These are phyloP conservation scores for Orbilia brochopaga DNA, from an alignment of 2,329 filamentous ascomycete species.

Conservation along the genomic window DNA sequence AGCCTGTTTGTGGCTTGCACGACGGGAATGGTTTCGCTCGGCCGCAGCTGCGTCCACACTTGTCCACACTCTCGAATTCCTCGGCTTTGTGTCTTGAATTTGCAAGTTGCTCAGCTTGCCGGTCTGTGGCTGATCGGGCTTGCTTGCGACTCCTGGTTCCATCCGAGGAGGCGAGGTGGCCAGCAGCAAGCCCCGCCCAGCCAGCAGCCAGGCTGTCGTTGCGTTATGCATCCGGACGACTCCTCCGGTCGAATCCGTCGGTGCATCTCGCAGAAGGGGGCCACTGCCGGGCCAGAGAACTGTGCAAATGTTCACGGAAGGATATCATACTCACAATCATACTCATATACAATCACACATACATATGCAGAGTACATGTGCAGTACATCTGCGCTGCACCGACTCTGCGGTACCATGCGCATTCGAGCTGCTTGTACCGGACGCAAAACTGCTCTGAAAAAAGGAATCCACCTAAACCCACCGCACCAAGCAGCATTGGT, in stretches of 20 bases:
- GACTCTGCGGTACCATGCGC: background rate
- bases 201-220: too few relatives aligned
- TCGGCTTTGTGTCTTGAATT: constrained; percentile 49
- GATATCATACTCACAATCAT: constrained; percentile 8
- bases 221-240: constrained; percentile 33
- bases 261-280: background rate
- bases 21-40: constrained; percentile 43
- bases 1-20: constrained; percentile 50
- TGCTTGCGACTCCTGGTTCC: constrained; percentile 22
- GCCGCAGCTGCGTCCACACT: constrained; percentile 26
- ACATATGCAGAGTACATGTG: background rate
- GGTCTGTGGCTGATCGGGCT: constrained; percentile 48
- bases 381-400: background rate
- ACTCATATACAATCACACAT: background rate
- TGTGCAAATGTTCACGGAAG: constrained; percentile 19
- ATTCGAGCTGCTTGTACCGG: background rate
- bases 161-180: constrained; percentile 1
- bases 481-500: too few relatives aligned
- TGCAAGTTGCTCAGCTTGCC: constrained; percentile 33
- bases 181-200: background rate
- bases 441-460: too few relatives aligned
- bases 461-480: constrained; percentile 8
- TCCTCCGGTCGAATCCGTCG: constrained; percentile 37
- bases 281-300: constrained; percentile 8
- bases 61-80: too few relatives aligned